Evolutionary conservation across 805 yeast genomes (phyloP), one percentile per base, ranked within the genome.

Genomic region (Lipomyces sp.): DNA sequence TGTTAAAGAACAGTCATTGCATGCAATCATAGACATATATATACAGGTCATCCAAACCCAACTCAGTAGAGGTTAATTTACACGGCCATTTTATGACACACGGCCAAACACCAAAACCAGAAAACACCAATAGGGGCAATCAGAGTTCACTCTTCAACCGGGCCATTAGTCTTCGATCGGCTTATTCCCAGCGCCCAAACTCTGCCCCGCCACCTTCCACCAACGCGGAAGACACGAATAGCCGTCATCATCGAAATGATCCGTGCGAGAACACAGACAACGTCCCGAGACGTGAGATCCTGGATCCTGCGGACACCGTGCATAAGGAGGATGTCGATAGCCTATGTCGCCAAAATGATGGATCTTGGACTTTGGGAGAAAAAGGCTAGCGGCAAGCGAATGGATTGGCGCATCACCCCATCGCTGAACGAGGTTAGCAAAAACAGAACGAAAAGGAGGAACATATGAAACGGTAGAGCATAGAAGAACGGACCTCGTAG

Each of bases 361-460:
- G 16, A 86, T 65, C 61, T 84, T 77, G 28, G 71, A 68, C 60
- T 74, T 73, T 54, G 79, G 75, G 44, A 82, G 66, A 61, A 84
- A 74, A 41, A 83, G 68, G 1, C 88, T 69, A 2, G 80, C 85
- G 4, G 86, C 95, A 44, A 86, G 75, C 0, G 95, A 79, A 69
- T 86, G 95, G n/a, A 86, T 79, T 2, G 95, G 95, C 0, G 95
- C 95, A 68, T 87, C 96, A 19, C 96, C 96, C 95, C 95, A 87
- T 59, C 96, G 75, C 70, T 87, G 93, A 64, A 85, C 84, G 66
- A 79, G 52, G 67, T 68, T 51, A 58, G 69, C 47, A n/a, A n/a
- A n/a, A n/a, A n/a, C n/a, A 70, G 70, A 4, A 71, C 71, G 23
- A 70, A 71, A 14, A 57, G 47, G 21, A 38, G 33, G 47, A 68